Conservation (phyloP, 1,284 basidiomycete species). For the Meripilus lineatus region DNA sequence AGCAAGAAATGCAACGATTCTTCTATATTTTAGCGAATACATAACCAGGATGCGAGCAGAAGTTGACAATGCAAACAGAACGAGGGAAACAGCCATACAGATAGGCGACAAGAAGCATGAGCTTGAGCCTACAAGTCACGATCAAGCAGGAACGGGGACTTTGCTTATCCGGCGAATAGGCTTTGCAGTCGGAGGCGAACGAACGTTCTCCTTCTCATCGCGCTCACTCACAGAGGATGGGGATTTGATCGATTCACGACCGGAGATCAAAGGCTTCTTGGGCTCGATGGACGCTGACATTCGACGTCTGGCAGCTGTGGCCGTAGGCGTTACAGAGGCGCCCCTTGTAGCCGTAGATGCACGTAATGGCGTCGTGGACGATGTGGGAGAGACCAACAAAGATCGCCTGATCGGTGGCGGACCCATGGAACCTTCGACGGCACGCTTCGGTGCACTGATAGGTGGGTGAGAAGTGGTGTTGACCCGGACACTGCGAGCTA, state of each 20-base stretch:
- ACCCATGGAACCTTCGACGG: conserved; percentile 39
- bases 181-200: conserved; percentile 20
- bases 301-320: conserved; percentile 16
- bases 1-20: not conserved
- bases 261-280: conserved; percentile 15
- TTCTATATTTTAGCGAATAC: conserved; percentile 2
- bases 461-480: conserved; percentile 27
- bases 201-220: conserved; percentile 47
- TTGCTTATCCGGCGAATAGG: conserved; percentile 2
- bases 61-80: not conserved
- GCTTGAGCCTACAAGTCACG: not conserved
- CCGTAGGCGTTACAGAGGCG: conserved; percentile 13
- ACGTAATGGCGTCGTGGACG: conserved; percentile 19
- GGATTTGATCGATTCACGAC: conserved; percentile 12
- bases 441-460: conserved; percentile 17
- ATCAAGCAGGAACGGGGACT: conserved; percentile 5
- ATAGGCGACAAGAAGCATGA: not conserved
- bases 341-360: conserved; percentile 9
- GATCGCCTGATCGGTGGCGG: conserved; percentile 35
- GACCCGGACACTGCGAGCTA: conserved; percentile 45
- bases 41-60: not conserved
- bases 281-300: conserved; percentile 28
- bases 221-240: conserved; percentile 27
- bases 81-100: not conserved
- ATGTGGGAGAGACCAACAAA: conserved; percentile 9